Evolutionary conservation across 2,329 filamentous ascomycete genomes (phyloP).

Genomic region (Epichloe sp.): DNA sequence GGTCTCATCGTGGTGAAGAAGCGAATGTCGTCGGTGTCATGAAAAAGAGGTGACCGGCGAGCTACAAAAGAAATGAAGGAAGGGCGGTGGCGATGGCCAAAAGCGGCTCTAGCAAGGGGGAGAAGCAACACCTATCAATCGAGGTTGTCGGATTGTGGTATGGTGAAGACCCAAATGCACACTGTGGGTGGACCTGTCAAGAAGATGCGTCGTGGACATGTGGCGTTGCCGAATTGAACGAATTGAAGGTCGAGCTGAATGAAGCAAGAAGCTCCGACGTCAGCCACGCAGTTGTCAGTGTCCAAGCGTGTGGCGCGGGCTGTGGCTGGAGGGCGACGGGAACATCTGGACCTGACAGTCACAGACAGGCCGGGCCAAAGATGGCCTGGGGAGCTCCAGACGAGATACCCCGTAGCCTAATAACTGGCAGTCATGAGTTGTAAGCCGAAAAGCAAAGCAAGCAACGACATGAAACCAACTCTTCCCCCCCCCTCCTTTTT

Average conservation of each 20-base stretch:
- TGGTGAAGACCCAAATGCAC: background rate
- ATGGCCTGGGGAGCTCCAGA: no score
- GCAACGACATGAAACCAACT: no score
- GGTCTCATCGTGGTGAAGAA: slow-evolving; percentile 40
- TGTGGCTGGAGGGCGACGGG: background rate
- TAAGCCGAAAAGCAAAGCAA: no score
- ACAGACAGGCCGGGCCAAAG: no score
- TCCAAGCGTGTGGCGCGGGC: background rate
- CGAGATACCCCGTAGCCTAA: no score
- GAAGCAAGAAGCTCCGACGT: background rate
- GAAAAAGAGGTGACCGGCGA: slow-evolving; percentile 16
- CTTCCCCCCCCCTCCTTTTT: no score
- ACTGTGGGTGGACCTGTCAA: background rate
- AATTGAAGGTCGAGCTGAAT: background rate
- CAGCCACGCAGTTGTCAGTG: background rate
- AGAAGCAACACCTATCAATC: background rate
- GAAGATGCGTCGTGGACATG: slow-evolving; percentile 1
- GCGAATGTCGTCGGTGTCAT: slow-evolving; percentile 25
- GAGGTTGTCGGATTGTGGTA: background rate
- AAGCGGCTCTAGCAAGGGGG: background rate
- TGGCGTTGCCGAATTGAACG: background rate
- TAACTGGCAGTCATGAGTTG: no score
- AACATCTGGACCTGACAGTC: background rate
- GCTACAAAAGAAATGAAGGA: background rate
- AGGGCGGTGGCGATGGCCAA: background rate